Conservation (phyloP, 73 alveolate species). For the Tetrahymena thermophila region DNA sequence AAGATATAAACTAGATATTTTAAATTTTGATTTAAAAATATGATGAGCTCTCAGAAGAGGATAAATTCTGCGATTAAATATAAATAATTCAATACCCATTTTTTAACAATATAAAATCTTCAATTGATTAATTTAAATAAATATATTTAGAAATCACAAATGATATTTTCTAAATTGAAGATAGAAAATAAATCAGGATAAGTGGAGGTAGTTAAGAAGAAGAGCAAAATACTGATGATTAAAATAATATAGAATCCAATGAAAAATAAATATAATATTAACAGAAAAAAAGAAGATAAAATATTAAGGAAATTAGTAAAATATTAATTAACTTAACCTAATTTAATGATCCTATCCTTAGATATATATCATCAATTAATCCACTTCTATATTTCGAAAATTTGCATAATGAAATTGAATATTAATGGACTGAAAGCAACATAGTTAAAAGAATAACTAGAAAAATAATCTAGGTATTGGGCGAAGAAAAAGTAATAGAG, state of each 20-base stretch:
- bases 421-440: not conserved
- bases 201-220: not conserved
- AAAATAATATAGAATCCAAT: not conserved
- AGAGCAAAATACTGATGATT: not conserved
- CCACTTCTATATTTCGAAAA: not conserved
- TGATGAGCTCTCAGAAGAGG: not conserved
- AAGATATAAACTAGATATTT: not conserved
- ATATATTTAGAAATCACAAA: not conserved
- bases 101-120: not conserved
- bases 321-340: not conserved
- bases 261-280: not conserved
- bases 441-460: not conserved
- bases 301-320: not conserved
- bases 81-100: not conserved
- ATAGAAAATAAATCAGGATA: not conserved
- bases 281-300: not conserved
- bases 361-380: not conserved
- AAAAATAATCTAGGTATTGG: not conserved
- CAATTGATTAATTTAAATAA: not conserved
- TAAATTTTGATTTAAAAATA: not conserved
- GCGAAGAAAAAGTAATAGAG: not conserved
- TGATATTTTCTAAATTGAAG: not conserved
- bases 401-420: not conserved
- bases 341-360: not conserved
- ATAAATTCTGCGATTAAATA: not conserved